Conservation (phyloP, 495 filamentous ascomycete genomes). For the Cercophora newfieldiana region DNA sequence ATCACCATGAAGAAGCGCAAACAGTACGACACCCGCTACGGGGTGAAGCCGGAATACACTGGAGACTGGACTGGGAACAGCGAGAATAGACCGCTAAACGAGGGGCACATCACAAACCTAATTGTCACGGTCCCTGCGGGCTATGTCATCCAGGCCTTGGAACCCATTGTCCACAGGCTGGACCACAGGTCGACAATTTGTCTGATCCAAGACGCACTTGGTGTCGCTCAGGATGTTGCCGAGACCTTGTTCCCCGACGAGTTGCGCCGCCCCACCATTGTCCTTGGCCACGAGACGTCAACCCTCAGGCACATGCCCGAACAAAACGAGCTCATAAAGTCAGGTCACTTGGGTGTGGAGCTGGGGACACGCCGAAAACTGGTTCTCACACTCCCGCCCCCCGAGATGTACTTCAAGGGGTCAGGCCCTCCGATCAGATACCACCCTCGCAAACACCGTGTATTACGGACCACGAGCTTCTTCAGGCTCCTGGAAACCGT, state of each 20-base stretch:
- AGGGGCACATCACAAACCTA: conserved; percentile 65
- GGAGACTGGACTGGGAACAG: background rate
- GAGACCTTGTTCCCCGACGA: conserved; percentile 65
- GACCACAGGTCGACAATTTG: conserved; percentile 70
- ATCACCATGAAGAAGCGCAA: conserved; percentile 26
- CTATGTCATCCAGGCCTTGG: conserved; percentile 56
- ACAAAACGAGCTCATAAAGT: conserved; percentile 15
- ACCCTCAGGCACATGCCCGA: conserved; percentile 43
- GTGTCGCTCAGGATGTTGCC: conserved; percentile 73
- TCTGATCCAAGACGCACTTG: conserved; percentile 83
- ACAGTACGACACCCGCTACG: conserved; percentile 12
- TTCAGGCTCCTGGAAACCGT: conserved; percentile 33
- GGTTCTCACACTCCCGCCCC: conserved; percentile 26
- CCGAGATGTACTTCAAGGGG: background rate
- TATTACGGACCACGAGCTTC: conserved; percentile 28
- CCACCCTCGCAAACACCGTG: conserved; percentile 28
- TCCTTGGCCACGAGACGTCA: conserved; percentile 72
- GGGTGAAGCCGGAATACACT: conserved; percentile 7
- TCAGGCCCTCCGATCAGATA: conserved; percentile 15
- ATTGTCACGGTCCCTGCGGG: conserved; percentile 68
- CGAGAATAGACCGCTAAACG: conserved; percentile 24
- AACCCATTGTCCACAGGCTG: conserved; percentile 63
- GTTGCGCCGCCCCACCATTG: conserved; percentile 65
- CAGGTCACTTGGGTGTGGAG: conserved; percentile 55
- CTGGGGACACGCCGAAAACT: conserved; percentile 54